Evolutionary conservation across 2,329 filamentous ascomycete genomes (phyloP), one percentile per base, ranked within the genome.

Genomic region (Botryosphaeria agaves): DNA sequence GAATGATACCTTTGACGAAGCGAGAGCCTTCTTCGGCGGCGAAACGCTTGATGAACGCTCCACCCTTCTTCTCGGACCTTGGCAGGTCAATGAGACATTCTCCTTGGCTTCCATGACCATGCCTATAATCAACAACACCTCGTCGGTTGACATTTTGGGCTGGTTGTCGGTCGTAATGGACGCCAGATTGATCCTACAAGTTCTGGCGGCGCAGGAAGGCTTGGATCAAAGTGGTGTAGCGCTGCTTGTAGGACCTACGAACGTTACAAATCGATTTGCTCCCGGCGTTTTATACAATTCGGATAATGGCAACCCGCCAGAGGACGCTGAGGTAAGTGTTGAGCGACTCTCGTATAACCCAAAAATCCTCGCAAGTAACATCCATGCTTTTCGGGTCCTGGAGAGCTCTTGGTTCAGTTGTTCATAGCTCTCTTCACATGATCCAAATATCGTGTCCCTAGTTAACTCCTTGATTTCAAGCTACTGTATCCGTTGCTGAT

Each of bases 131-230:
- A 73, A 77, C 46, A 78, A 75, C 39, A 62, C 63, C 2, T 64
- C 66, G 2, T 49, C 55, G 25, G 57, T 56, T 3, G 72, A 77
- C 37, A 68, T 87, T 1, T 61, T 93, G 4, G 85, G 82, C 2
- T 93, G 83, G 59, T 68, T 93, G 58, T 92, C 83, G 1, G 57
- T 87, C 2, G 61, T 92, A n/a, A 66, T 79, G 32, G 69, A 79
- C 33, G 76, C 76, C 2, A 56, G 57, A 3, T 63, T 76, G 2
- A 59, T 89, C 3, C 57, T 72, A n/a, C 52, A 63, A 26, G 65
- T 83, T 1, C 57, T 74, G 16, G 52, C 57, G 12, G 77, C 76
- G 2, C 55, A 61, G 2, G 78, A 84, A 48, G 82, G 81, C 1
- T 47, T 92, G 6, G 79, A 73, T 15, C 48, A 62, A 0, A 80